Evolutionary conservation across 176 grass and related monocot species (phyloP).

Genomic region (Oryza officinalis): DNA sequence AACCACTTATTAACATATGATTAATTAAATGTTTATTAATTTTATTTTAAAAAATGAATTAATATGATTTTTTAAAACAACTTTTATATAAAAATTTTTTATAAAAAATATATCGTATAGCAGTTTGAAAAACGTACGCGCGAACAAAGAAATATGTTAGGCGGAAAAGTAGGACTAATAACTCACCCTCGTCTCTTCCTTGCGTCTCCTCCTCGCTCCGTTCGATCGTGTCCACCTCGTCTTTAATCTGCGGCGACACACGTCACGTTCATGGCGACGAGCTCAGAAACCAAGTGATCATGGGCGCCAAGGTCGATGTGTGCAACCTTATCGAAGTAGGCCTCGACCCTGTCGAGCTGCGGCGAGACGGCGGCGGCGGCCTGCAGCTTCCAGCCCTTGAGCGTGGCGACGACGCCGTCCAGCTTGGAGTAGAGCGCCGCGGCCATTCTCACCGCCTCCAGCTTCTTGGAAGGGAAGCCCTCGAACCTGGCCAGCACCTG

Average conservation of each 20-base stretch:
- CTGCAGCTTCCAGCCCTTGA: conserved; percentile 54
- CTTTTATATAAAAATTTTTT: too few species aligned
- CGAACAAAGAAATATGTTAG: too few species aligned
- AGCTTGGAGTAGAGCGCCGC: conserved; percentile 58
- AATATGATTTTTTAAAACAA: too few species aligned
- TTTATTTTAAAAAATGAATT: too few species aligned
- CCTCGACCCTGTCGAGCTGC: conserved; percentile 56
- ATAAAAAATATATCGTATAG: too few species aligned
- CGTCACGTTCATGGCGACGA: neutral
- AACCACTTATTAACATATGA: too few species aligned
- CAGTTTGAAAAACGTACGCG: too few species aligned
- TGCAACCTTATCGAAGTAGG: conserved; percentile 61
- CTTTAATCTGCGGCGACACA: conserved; percentile 48
- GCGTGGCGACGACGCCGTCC: conserved; percentile 33
- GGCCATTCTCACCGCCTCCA: conserved; percentile 58
- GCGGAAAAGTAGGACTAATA: too few species aligned
- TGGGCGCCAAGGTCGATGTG: neutral
- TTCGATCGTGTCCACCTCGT: conserved; percentile 66
- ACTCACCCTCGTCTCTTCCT: too few species aligned
- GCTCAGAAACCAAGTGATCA: too few species aligned
- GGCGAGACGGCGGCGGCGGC: conserved; percentile 21
- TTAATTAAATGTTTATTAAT: too few species aligned
- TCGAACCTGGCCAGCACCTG: conserved; percentile 72
- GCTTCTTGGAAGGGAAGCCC: conserved; percentile 63
- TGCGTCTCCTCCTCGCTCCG: conserved; percentile 55